Percentiles rank a stretch among this genome's conserved stretches.
Conservation (phyloP, 2,329 filamentous ascomycete species). For the Trichoderma sp. region DNA sequence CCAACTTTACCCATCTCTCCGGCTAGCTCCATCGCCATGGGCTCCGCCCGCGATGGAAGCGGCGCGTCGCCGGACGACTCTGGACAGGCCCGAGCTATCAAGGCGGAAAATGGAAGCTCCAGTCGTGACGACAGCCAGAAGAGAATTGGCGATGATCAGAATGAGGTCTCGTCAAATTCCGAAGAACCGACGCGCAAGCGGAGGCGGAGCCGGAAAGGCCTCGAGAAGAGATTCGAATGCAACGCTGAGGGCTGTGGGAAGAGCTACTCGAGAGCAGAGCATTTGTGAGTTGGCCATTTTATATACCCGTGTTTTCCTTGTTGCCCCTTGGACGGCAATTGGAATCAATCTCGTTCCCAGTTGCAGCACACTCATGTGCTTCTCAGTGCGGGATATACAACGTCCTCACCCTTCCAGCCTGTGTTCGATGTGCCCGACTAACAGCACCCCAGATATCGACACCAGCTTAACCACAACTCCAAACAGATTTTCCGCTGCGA, state of each 20-base stretch:
- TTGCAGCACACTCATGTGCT: neutral
- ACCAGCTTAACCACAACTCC: conserved; percentile 92
- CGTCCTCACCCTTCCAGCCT: neutral
- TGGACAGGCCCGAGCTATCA: neutral
- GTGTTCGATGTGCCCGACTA: neutral
- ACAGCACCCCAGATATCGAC: conserved; percentile 60
- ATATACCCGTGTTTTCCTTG: conserved; percentile 15
- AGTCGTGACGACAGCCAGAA: conserved; percentile 2
- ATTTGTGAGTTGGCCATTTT: conserved; percentile 61
- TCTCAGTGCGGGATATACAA: neutral
- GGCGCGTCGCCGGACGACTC: conserved; percentile 7
- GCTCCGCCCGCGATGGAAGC: conserved; percentile 11
- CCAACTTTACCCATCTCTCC: conserved; percentile 16
- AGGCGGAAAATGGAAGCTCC: neutral
- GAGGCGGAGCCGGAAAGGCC: conserved; percentile 69
- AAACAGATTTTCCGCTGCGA: conserved; percentile 95
- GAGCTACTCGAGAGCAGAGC: conserved; percentile 93
- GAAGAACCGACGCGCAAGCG: conserved; percentile 45
- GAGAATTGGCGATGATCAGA: neutral
- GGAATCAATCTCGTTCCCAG: neutral
- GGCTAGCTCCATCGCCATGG: conserved; percentile 18
- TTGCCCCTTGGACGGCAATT: neutral
- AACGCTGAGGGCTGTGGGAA: conserved; percentile 85
- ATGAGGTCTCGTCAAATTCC: conserved; percentile 19
- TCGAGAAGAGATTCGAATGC: conserved; percentile 82